Percentiles rank a stretch among this genome's conserved stretches.
phyloP scores from a whole-genome alignment of 2,329 filamentous ascomycete species.

The Cladosporium halotolerans region DNA sequence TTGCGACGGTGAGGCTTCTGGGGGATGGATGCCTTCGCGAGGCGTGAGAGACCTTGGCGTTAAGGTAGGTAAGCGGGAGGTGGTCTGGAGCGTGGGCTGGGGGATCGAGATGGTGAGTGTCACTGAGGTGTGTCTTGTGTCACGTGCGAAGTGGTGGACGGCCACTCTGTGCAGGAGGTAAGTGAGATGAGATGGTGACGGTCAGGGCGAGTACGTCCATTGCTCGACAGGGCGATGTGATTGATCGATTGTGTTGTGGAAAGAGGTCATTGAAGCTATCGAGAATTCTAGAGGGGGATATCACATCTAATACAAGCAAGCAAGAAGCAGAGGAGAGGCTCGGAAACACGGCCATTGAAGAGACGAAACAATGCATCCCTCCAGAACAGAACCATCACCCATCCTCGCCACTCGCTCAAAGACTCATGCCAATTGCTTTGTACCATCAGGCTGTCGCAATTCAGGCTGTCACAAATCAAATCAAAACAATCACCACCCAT shows the following conservation, averaged over 20 bases:
- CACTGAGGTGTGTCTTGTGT: neutral
- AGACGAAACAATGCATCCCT: neutral
- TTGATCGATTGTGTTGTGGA: no score
- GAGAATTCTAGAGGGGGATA: neutral
- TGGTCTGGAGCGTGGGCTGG: no score
- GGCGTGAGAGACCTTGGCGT: no score
- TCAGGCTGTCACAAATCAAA: neutral
- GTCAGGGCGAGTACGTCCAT: no score
- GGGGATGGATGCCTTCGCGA: no score
- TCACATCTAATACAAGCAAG: neutral
- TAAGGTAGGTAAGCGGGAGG: no score
- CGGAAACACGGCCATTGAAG: neutral
- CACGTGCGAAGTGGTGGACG: no score
- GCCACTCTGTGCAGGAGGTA: no score
- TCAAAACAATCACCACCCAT: neutral
- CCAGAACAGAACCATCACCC: neutral
- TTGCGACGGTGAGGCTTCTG: conserved; percentile 2
- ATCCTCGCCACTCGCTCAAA: neutral
- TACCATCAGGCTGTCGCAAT: neutral
- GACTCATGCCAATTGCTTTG: neutral
- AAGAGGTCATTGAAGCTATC: no score
- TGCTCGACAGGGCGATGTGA: no score
- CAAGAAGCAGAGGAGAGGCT: neutral
- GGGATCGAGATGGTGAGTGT: neutral
- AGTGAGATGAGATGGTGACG: no score